Evolutionary conservation across 2,329 filamentous ascomycete species (phyloP).

Genomic region (Aphanocladium album): DNA sequence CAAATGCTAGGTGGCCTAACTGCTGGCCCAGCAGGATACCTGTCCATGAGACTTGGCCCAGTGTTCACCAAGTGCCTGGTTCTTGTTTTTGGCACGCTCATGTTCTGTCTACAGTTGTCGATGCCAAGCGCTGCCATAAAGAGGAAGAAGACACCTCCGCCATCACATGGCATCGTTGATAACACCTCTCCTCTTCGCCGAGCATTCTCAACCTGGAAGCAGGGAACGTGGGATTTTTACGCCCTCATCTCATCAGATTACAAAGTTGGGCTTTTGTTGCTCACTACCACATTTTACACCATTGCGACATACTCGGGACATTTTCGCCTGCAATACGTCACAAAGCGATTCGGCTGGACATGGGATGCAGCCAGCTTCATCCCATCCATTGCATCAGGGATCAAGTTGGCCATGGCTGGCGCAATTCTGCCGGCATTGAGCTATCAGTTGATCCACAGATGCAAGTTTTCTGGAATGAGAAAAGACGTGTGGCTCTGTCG

Average conservation of each 20-base stretch:
- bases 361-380: neutral
- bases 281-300: neutral
- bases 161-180: no score
- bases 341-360: neutral
- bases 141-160: no score
- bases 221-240: neutral
- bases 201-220: neutral
- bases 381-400: neutral
- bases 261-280: neutral
- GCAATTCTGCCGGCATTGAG: neutral
- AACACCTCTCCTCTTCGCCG: neutral
- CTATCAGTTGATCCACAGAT: neutral
- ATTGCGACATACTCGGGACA: neutral
- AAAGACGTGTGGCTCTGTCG: neutral
- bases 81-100: neutral
- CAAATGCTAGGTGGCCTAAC: neutral
- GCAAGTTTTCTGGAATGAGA: neutral
- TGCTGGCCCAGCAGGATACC: neutral
- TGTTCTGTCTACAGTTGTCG: neutral
- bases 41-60: neutral
- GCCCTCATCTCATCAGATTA: neutral
- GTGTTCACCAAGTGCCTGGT: neutral
- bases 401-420: neutral
- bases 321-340: neutral
- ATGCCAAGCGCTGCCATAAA: neutral